Base-by-base conservation (phyloP, 108 stramenopile species). In the Pseudonitzschia multiseries region DNA sequence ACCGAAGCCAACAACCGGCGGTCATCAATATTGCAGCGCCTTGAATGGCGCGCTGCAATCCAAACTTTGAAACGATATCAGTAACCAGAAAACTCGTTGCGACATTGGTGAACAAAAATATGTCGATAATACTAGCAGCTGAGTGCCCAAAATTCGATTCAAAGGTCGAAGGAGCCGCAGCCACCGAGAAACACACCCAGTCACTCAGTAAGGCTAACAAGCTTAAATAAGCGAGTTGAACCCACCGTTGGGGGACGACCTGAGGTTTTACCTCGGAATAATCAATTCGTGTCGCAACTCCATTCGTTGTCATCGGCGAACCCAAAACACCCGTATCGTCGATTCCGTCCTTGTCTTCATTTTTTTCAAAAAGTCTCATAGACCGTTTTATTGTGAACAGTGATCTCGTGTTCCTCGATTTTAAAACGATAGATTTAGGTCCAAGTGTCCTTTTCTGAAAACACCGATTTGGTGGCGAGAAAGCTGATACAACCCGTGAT, bases 71-170 rank as follows among this genome's bases (percentile, higher is more conserved):
- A 14, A 86, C 79, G 0, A 77, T 63, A 59, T 91, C 89, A 0
- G 89, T 91, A 2, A 91, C 87, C 44, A 88, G 41, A 69, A 91
- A 88, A 72, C 85, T 88, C 10, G 71, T 80, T 2, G 83, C 85
- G 29, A 91, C 89, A 70, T 91, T 91, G 50, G 84, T 83, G 63
- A 88, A 88, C 44, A 91, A 67, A 62, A 91, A 91, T 17, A 88
- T 74, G 60, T 91, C 89, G 71, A 91, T 91, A 15, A 91, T 43
- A 9, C 66, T 57, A 0, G 85, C 89, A 4, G 85, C 73, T 8
- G 85, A 83, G 63, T 86, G 79, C 22, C 79, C 83, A 56, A 71
- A 65, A 46, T 50, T 71, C 6, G 68, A 24, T 71, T 70, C 76
- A 50, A 71, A 71, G 1, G 69, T 61, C 9, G 57, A 61, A 14